Conservation (phyloP, 208 protist genomes). For the Leishmania tropica region DNA sequence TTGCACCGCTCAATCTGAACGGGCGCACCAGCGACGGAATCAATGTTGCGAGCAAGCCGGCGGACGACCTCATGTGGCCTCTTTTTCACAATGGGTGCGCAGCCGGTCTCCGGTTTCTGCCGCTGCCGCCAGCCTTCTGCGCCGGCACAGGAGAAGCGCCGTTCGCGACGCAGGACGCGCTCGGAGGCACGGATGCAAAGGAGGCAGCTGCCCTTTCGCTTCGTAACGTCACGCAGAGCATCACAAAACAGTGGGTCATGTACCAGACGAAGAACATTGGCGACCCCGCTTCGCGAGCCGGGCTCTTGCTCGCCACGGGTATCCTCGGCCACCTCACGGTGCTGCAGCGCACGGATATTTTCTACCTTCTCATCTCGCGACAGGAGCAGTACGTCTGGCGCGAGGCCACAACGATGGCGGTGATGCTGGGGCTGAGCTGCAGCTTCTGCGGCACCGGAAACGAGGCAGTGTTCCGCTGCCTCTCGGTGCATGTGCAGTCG, state of each 20-base stretch:
- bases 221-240: slow-evolving; percentile 27
- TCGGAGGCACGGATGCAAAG: background rate
- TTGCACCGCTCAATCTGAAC: slow-evolving; percentile 66
- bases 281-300: slow-evolving; percentile 61
- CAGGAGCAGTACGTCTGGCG: slow-evolving; percentile 68
- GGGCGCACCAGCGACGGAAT: slow-evolving; percentile 76
- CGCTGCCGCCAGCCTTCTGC: slow-evolving; percentile 36
- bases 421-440: slow-evolving; percentile 87
- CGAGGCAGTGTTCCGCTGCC: slow-evolving; percentile 80
- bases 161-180: background rate
- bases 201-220: background rate
- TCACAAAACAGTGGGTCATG: slow-evolving; percentile 86
- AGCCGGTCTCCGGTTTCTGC: slow-evolving; percentile 78
- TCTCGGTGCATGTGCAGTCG: slow-evolving; percentile 85
- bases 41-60: slow-evolving; percentile 52
- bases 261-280: slow-evolving; percentile 82
- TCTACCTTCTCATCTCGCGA: slow-evolving; percentile 72
- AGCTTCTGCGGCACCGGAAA: slow-evolving; percentile 84
- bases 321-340: slow-evolving; percentile 76
- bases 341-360: slow-evolving; percentile 88
- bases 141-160: background rate
- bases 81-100: slow-evolving; percentile 88
- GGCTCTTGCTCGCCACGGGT: slow-evolving; percentile 77
- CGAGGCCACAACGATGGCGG: slow-evolving; percentile 78
- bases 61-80: slow-evolving; percentile 74